Evolutionary conservation across 163 green algal species (phyloP), one percentile per base, ranked within the genome.

Genomic region (Prototheca stagnorum): DNA sequence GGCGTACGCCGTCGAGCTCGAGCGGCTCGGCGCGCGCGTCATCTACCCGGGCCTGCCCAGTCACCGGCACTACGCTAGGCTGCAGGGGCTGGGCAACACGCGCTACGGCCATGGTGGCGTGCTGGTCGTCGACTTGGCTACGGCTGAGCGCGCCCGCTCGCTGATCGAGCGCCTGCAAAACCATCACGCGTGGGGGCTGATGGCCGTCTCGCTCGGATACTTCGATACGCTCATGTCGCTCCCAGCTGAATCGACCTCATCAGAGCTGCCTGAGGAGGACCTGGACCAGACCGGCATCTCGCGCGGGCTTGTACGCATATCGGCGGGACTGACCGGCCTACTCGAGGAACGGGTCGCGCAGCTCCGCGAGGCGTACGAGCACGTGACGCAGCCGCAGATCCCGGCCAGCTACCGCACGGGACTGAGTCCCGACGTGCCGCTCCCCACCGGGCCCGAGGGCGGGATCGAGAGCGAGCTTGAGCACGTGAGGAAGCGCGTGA

Each of bases 161-260:
- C 65, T 85, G 37, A 81, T 85, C 73, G 70, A 85, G 63, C 57
- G 65, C 4, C 57, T 79, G 34, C 75, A 85, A 49, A 85, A 85
- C 64, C 64, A 68, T 44, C 59, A 74, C 45, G 50, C 59, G 43
- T 81, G 78, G 57, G 74, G 73, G 3, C 62, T 75, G 23, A 70
- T 81, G 61, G 73, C 74, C 0, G 75, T 85, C 4, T 68, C 48
- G n/a, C 58, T 85, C 20, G 75, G 73, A 23, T 84, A 79, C 56
- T 73, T 77, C 19, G 75, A 84, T 47, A 79, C 67, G 1, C 67
- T 82, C 3, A 65, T 82, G 51, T 59, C 17, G 12, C 34, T 59
- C 15, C 57, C 43, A 7, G 70, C 61, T 16, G 54, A 50, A 1
- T 67, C 51, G 34, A 85, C 74, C 19, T 70, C 48, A 49, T 62